Evolutionary conservation across 176 grass and related monocot species (phyloP).

Genomic region (Bothriochloa decipiens): DNA sequence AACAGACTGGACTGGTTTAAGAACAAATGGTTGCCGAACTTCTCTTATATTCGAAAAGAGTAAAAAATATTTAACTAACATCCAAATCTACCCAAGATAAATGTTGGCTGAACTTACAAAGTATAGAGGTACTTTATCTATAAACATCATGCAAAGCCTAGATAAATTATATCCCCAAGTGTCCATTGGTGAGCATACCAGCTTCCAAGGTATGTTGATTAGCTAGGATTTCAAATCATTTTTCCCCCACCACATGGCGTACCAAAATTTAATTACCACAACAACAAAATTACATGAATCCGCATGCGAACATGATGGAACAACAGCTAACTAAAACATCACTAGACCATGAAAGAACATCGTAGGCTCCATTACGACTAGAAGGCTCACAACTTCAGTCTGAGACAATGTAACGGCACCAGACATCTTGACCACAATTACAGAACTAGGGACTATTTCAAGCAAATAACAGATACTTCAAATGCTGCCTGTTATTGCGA

Average conservation of each 20-base stretch:
- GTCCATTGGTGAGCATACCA: background rate
- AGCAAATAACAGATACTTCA: slow-evolving; percentile 8
- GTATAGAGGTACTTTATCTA: background rate
- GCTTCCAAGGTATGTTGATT: background rate
- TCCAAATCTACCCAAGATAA: slow-evolving; percentile 22
- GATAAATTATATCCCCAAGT: background rate
- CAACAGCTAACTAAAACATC: background rate
- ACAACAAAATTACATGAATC: slow-evolving; percentile 1
- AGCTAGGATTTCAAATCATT: background rate
- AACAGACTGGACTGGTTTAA: slow-evolving; percentile 6
- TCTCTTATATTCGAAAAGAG: slow-evolving; percentile 9
- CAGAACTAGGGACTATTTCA: background rate
- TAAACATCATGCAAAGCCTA: background rate
- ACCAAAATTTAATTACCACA: background rate
- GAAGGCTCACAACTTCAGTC: background rate
- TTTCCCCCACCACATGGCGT: background rate
- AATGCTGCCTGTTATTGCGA: background rate
- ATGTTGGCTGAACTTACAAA: background rate
- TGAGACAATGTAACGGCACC: background rate
- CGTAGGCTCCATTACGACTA: background rate
- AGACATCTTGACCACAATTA: background rate
- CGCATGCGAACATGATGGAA: background rate
- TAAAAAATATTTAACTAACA: background rate
- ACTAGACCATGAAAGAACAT: background rate
- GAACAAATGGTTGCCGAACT: background rate